Percentiles rank a stretch among this genome's conserved stretches.
Evolutionary conservation across 352 stramenopile species (phyloP).

Genomic region (Pythium coloratum): DNA sequence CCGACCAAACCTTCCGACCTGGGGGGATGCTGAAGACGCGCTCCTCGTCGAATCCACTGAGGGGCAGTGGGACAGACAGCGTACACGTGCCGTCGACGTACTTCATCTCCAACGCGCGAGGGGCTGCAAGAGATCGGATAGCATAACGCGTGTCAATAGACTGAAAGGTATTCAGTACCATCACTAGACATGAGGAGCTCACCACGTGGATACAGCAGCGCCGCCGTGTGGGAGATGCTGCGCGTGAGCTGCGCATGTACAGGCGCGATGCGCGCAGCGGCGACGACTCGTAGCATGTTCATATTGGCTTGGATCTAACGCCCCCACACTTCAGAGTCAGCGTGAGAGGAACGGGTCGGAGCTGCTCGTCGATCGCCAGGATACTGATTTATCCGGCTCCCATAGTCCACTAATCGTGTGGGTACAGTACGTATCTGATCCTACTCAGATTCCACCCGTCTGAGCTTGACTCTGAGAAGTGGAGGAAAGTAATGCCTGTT

Average conservation of each 20-base stretch:
- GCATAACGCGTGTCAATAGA: background rate
- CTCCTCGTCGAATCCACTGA: constrained; percentile 79
- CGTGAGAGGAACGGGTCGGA: constrained; percentile 9
- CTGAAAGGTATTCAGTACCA: background rate
- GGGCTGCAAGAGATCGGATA: constrained; percentile 7
- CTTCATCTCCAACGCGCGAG: constrained; percentile 67
- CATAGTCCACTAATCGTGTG: constrained; percentile 6
- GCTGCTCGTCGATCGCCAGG: constrained; percentile 24
- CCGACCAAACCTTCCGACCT: constrained; percentile 29
- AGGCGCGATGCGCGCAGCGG: background rate
- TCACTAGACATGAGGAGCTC: background rate
- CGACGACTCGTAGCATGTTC: constrained; percentile 19
- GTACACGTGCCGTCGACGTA: constrained; percentile 78
- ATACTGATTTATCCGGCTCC: constrained; percentile 26
- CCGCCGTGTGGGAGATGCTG: constrained; percentile 24
- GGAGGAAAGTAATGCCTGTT: background rate
- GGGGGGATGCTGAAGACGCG: constrained; percentile 75
- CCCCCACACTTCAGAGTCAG: constrained; percentile 23
- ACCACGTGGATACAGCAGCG: constrained; percentile 23
- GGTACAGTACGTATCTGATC: constrained; percentile 1
- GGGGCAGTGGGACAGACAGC: constrained; percentile 70
- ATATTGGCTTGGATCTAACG: background rate
- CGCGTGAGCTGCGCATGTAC: constrained; percentile 17
- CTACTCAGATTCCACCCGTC: background rate
- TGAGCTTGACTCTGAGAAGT: constrained; percentile 1